These are phyloP conservation scores for Cicer chorassanicum DNA, from an alignment of 306 rosid genomes.

Conservation along the genomic window DNA sequence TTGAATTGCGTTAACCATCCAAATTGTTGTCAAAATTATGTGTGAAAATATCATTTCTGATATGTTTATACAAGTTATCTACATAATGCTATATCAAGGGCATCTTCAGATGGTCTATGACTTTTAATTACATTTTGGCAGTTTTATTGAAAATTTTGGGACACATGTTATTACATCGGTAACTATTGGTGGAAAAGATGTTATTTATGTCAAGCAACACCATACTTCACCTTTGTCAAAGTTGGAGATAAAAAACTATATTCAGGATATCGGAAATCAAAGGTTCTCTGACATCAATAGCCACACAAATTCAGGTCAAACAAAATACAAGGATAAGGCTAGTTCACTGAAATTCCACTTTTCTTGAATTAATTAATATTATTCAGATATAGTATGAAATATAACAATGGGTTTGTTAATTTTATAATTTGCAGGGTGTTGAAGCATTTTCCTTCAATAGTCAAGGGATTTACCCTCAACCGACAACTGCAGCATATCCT, in stretches of 20 bases:
- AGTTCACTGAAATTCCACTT: slow-evolving; percentile 47
- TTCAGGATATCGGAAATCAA: slow-evolving; percentile 74
- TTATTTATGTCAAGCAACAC: slow-evolving; percentile 83
- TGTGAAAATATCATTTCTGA: no score
- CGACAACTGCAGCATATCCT: slow-evolving; percentile 65
- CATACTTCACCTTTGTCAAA: slow-evolving; percentile 72
- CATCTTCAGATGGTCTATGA: slow-evolving; percentile 41
- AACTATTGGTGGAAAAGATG: slow-evolving; percentile 92
- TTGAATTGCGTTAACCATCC: no score
- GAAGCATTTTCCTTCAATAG: slow-evolving; percentile 77
- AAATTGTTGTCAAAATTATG: no score
- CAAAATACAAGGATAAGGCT: slow-evolving; percentile 81
- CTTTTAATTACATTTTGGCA: slow-evolving; percentile 47
- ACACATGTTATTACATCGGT: slow-evolving; percentile 82
- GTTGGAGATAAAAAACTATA: slow-evolving; percentile 77
- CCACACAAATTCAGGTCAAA: slow-evolving; percentile 64
- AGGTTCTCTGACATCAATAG: slow-evolving; percentile 69
- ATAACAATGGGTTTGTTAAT: slow-evolving; percentile 9
- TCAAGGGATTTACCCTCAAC: slow-evolving; percentile 90
- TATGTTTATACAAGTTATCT: slow-evolving; percentile 34
- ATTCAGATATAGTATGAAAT: slow-evolving; percentile 17
- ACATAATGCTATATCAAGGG: slow-evolving; percentile 31
- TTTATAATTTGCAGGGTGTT: slow-evolving; percentile 58
- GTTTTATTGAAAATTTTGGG: slow-evolving; percentile 91
- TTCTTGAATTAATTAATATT: slow-evolving; percentile 4